Percentiles rank a stretch among this genome's conserved stretches.
Evolutionary conservation across 1,139 yeast species (phyloP).

Genomic region (Hanseniaspora gamundiae): DNA sequence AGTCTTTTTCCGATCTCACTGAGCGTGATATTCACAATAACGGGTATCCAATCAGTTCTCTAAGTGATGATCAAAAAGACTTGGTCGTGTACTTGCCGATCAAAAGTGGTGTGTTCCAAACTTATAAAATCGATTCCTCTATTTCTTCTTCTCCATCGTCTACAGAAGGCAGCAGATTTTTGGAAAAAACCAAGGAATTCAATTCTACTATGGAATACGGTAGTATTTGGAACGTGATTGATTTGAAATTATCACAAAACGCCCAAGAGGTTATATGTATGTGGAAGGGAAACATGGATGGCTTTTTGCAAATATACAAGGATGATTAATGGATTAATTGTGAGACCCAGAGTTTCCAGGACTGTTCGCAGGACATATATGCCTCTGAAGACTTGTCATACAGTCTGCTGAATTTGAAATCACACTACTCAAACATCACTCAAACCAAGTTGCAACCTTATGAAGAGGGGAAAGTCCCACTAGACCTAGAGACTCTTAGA

Average conservation of each 20-base stretch:
- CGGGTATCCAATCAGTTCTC: not conserved
- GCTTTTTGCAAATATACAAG: not conserved
- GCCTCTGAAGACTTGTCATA: not conserved
- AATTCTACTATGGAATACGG: conserved; percentile 14
- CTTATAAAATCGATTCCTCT: conserved; percentile 25
- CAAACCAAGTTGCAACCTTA: not conserved
- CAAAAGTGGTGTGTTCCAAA: conserved; percentile 32
- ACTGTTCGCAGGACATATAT: not conserved
- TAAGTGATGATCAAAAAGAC: conserved; percentile 8
- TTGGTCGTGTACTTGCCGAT: conserved; percentile 31
- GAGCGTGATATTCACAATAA: not conserved
- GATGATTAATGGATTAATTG: not conserved
- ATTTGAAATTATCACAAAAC: conserved; percentile 17
- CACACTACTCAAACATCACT: not conserved
- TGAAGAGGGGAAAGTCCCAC: not conserved
- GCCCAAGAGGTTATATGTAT: not conserved
- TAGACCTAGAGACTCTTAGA: not conserved
- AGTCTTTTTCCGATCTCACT: not conserved
- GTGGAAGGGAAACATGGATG: conserved; percentile 1
- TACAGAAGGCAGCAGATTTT: conserved; percentile 7
- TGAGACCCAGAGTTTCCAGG: not conserved
- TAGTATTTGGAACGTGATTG: conserved; percentile 37
- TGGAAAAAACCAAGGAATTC: conserved; percentile 5
- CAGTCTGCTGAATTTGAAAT: not conserved
- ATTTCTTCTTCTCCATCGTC: no score